A percentile compares a stretch with the other conserved stretches of the same genome.
These are phyloP conservation scores for Phytophthora lateralis DNA, from an alignment of 352 stramenopile genomes.

Conservation along the genomic window DNA sequence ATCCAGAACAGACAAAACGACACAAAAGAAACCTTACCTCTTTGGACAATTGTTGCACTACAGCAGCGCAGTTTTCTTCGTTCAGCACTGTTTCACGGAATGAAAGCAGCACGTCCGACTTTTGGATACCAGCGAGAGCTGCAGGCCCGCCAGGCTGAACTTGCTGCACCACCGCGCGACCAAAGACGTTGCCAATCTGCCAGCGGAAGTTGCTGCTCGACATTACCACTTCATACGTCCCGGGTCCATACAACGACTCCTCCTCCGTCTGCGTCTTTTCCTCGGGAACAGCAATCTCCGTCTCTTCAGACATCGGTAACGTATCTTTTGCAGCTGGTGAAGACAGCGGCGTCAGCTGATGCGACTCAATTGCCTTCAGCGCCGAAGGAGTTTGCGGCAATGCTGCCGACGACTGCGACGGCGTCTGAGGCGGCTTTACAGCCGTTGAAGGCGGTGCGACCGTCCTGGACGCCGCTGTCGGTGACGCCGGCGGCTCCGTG, in stretches of 20 bases:
- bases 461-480: conserved; percentile 17
- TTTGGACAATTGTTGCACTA: conserved; percentile 80
- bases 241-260: conserved; percentile 60
- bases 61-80: conserved; percentile 74
- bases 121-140: conserved; percentile 75
- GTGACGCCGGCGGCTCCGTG: conserved; percentile 11
- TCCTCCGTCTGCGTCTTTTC: conserved; percentile 24
- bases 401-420: conserved; percentile 38
- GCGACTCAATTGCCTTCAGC: conserved; percentile 55
- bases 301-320: conserved; percentile 7
- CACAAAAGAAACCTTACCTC: conserved; percentile 49
- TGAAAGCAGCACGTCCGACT: conserved; percentile 82
- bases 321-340: conserved; percentile 31
- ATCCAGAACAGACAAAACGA: not conserved
- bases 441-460: conserved; percentile 32
- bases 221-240: conserved; percentile 86
- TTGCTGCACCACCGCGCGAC: conserved; percentile 79
- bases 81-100: conserved; percentile 78
- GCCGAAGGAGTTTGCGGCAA: conserved; percentile 45
- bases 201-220: conserved; percentile 74
- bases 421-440: conserved; percentile 21
- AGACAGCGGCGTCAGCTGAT: conserved; percentile 60
- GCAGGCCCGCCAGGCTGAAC: conserved; percentile 72
- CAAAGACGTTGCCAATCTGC: conserved; percentile 88
- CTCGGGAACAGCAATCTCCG: conserved; percentile 3